Base-by-base conservation (phyloP, 116 monocot genomes). In the Trichopus zeylanicus region DNA sequence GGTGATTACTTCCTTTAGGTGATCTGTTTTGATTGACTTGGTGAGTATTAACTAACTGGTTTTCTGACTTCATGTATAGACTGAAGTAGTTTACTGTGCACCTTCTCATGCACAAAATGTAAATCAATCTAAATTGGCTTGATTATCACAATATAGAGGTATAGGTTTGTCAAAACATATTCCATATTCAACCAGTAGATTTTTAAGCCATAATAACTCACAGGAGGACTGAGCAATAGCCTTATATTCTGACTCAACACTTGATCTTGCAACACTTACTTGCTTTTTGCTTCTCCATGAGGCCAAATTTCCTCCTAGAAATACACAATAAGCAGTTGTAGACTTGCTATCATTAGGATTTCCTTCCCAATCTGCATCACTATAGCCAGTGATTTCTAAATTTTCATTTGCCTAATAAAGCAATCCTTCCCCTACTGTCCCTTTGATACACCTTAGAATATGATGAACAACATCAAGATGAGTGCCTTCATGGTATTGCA, bases 101-200 rank as follows among this genome's bases (percentile, higher is more conserved):
- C 0, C 29, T 56, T 56, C 31, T 56, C 56, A 3, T 56, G 29
- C 16, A 56, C 31, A 29, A 56, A 56, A n/a, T 31, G 31, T 31
- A 9, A 31, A 19, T 56, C 18, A 1, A 56, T 30, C 15, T 56
- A 13, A 31, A 56, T 15, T 18, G 9, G 6, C 31, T 56, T 56
- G 11, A 52, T 31, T 56, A 16, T 56, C 2, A 56, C 30, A 56
- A 31, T 16, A 56, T 31, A 31, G 20, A 15, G 13, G 16, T 16
- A 56, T 56, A 3, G 56, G 18, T 56, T 16, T n/a, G n/a, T 56
- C 31, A 31, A 16, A 10, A n/a, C 8, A 15, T 0, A 11, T 30
- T 15, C 11, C 56, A 5, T 16, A 56, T 28, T 56, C 30, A 16
- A 31, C 0, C 19, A 56, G 19, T 2, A 56, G 31, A n/a, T 31